Evolutionary conservation across 208 protist genomes (phyloP), one percentile per base, ranked within the genome.

Genomic region (Naegleria gruberi): DNA sequence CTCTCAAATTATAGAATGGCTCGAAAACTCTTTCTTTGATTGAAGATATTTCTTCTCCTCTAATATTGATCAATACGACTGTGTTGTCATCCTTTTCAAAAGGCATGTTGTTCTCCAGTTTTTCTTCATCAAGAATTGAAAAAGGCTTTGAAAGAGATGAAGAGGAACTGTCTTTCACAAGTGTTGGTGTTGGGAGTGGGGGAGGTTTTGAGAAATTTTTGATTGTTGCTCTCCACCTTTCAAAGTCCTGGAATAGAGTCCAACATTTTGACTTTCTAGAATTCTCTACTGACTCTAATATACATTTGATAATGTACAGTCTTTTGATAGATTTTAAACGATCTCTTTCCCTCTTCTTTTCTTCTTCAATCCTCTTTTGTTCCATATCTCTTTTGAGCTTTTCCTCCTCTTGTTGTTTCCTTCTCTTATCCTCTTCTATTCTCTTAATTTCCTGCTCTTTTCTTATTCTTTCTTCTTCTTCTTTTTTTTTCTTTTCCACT

Each of bases 381-480:
- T 65, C 51, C 2, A 65, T 7, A 37, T 77, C 6, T 37, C 30
- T 19, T 77, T 37, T 30, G 0, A 77, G 2, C 65, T 77, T 26
- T 1, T 37, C 26, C 8, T 77, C 30, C n/a, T 37, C 8, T 85
- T 84, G 47, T 90, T 37, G 26, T 87, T 65, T 65, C 30, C 51
- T 4, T 19, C 12, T 65, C 30, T 23, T 4, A 30, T 65, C 51
- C 12, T 65, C 51, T 23, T 65, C 51, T 65, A 30, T 10, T 3
- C 51, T 10, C 51, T 65, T 65, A 30, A 30, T 10, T 23, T 65
- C 51, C 12, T 74, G 26, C 8, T 90, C n/a, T 30, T 90, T 90
- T 90, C n/a, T 87, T 8, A 8, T 74, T 41, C n/a, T 83, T 85
- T 90, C 30, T 85, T 87, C 46, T 83, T 90, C n/a, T 30, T 41